Percentiles rank a stretch among this genome's conserved stretches.
Evolutionary conservation across 345 rosid genomes (phyloP).

Genomic region (Citrus sp.): DNA sequence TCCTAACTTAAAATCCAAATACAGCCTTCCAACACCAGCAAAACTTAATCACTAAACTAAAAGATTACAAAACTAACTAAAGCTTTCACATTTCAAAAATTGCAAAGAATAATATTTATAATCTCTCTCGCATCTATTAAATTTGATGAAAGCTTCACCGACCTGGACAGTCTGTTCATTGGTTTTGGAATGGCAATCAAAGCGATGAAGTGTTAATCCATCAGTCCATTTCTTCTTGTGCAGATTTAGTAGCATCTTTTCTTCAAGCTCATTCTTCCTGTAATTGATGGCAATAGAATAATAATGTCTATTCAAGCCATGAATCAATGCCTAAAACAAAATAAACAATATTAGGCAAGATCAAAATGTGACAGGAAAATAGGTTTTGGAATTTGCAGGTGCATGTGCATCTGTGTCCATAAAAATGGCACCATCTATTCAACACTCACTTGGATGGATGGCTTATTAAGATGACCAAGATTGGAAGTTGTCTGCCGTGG

Average conservation of each 20-base stretch:
- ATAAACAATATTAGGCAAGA: slow-evolving; percentile 15
- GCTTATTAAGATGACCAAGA: slow-evolving; percentile 97
- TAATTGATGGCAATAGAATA: slow-evolving; percentile 98
- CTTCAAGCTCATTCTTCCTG: slow-evolving; percentile 96
- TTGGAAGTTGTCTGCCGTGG: slow-evolving; percentile 98
- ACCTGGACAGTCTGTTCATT: slow-evolving; percentile 96
- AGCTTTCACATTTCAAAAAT: neutral
- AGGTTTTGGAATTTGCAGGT: neutral
- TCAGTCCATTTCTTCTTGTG: slow-evolving; percentile 99
- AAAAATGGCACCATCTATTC: neutral
- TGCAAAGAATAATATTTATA: neutral
- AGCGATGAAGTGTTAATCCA: slow-evolving; percentile 80
- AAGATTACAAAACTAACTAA: neutral
- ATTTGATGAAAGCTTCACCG: slow-evolving; percentile 5
- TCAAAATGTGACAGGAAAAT: neutral
- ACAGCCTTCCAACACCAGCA: neutral
- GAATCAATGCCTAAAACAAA: slow-evolving; percentile 84
- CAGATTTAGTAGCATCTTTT: slow-evolving; percentile 93
- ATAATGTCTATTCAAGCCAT: slow-evolving; percentile 96
- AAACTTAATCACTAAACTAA: neutral
- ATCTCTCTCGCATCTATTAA: neutral
- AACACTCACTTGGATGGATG: slow-evolving; percentile 84
- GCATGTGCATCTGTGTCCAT: neutral
- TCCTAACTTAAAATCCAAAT: neutral
- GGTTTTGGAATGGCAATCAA: slow-evolving; percentile 90